Evolutionary conservation across 257 asterid genomes (phyloP), one percentile per base, ranked within the genome.

Genomic region (Solanum microdontum): DNA sequence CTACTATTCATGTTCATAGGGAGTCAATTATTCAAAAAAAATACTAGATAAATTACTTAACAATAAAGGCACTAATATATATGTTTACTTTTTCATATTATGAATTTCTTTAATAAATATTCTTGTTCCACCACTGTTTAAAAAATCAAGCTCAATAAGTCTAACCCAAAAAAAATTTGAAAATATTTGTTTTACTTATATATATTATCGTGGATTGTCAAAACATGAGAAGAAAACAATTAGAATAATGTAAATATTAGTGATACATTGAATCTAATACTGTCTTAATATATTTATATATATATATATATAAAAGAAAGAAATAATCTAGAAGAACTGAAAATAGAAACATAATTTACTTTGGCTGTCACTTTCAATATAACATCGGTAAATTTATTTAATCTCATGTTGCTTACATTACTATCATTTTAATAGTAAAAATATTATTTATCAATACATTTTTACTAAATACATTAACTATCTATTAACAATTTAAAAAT

Each of bases 251-350:
- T 45, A 45, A 45, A 4, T 26, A 80, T 80, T 80, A 15, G 17
- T 45, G 85, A 80, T 80, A 28, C 85, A 80, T 17, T 80, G 85
- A 80, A 80, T 80, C 40, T 43, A 55, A 43, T 43, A 40, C 8
- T 79, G 17, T 43, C 15, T 9, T 2, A 26, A 26, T 51, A 51
- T 12, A 2, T 1, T 0, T 10, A 2, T 12, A 4, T 40, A 2
- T 39, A 40, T 40, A 3, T 43, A 11, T 45, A 4, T 45, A 45
- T 12, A 45, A 45, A 45, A 45, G 55, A 45, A 77, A 75, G 55
- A 75, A 75, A 37, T 3, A 21, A 36, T 34, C 48, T 74, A 23
- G 82, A 74, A 74, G 82, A 75, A 21, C 17, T 11, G 10, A 36
- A 34, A 12, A 75, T 51, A 1, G 82, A 73, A 73, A 19, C 1